Conservation (phyloP, 2,329 filamentous ascomycete species). For the Alternaria angustiovoidea region DNA sequence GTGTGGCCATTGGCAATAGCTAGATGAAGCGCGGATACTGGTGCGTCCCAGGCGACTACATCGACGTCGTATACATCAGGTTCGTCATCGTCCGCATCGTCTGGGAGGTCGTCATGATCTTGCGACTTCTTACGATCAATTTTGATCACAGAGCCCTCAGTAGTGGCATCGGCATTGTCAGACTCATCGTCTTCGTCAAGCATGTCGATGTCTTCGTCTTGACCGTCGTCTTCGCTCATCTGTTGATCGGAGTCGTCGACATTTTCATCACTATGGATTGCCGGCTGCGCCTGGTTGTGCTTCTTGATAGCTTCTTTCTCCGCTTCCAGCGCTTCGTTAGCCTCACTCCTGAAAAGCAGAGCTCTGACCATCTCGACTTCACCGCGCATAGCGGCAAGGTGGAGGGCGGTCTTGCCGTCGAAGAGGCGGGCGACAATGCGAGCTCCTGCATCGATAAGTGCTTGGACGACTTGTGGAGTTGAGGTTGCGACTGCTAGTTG, state of each 20-base stretch:
- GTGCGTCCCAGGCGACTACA: conserved; percentile 79
- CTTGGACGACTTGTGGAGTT: conserved; percentile 73
- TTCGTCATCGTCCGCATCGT: conserved; percentile 67
- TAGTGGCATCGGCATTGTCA: conserved; percentile 59
- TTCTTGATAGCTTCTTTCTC: conserved; percentile 59
- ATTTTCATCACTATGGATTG: neutral
- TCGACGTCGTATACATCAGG: conserved; percentile 84
- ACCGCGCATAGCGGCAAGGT: conserved; percentile 78
- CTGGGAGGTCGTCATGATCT: conserved; percentile 57
- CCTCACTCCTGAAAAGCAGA: conserved; percentile 75
- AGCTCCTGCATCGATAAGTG: conserved; percentile 74
- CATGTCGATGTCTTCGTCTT: conserved; percentile 62
- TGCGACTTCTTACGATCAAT: conserved; percentile 55
- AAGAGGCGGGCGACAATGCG: conserved; percentile 77
- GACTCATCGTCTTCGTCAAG: conserved; percentile 57
- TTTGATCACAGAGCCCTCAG: conserved; percentile 76
- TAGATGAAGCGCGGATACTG: conserved; percentile 77
- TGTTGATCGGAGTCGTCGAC: conserved; percentile 1
- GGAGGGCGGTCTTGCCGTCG: conserved; percentile 83
- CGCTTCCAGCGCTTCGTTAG: conserved; percentile 74
- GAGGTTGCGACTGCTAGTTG: conserved; percentile 77
- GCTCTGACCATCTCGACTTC: conserved; percentile 73
- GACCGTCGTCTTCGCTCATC: conserved; percentile 49
- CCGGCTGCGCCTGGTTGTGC: neutral
- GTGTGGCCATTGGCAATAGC: conserved; percentile 78